These are phyloP conservation scores for Blumeria hordei DNA, from an alignment of 2,329 filamentous ascomycete species.

Conservation along the genomic window DNA sequence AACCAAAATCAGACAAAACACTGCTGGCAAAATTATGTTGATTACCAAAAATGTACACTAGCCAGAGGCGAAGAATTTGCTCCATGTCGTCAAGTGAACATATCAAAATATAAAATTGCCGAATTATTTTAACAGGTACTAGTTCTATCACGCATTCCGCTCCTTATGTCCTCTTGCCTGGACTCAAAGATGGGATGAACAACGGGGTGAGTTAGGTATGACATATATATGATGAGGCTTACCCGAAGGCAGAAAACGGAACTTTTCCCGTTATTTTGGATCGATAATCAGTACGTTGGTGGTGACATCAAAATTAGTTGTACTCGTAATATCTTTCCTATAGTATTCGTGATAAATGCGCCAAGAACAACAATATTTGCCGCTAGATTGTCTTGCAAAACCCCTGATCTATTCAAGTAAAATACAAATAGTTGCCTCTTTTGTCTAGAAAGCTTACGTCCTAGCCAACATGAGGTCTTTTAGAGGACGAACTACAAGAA, in stretches of 20 bases:
- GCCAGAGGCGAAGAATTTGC: constrained; percentile 98
- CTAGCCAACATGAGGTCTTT: no score
- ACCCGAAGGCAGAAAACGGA: constrained; percentile 29
- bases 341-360: no score
- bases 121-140: constrained; percentile 10
- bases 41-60: constrained; percentile 98
- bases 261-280: constrained; percentile 45
- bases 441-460: no score
- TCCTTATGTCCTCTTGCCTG: constrained; percentile 92
- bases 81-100: constrained; percentile 72
- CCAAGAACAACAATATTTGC: no score
- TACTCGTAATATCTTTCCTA: no score
- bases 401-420: no score
- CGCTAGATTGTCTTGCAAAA: no score
- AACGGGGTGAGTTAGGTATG: constrained; percentile 49
- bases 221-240: not conserved
- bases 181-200: constrained; percentile 89
- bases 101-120: constrained; percentile 15
- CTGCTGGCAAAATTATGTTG: constrained; percentile 99
- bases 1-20: constrained; percentile 98
- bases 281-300: constrained; percentile 13
- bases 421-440: no score
- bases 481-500: no score
- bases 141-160: constrained; percentile 95
- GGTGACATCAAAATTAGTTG: no score